Base-by-base conservation (phyloP, 2,329 filamentous ascomycete genomes). In the Ceratocystiopsis brevicomis region DNA sequence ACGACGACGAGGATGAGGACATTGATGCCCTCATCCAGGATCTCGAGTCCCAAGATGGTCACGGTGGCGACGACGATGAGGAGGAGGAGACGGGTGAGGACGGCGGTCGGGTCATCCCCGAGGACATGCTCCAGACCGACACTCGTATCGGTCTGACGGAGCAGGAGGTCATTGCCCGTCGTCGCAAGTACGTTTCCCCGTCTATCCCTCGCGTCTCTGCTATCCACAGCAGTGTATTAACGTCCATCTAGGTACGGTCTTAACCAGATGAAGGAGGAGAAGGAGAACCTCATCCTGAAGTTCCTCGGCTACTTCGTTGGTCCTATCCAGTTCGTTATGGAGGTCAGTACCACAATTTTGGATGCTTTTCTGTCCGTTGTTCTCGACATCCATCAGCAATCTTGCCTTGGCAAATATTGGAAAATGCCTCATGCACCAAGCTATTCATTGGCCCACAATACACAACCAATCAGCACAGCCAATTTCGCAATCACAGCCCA, bases 261-360 rank as follows among this genome's bases (percentile, higher is more conserved):
- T 57, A 93, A 94, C 60, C 77, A 84, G 60, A 85, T 93, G 81
- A 53, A 82, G 63, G 83, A 92, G 64, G 81, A 88, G 66, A 86
- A 85, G 64, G 80, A 86, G 63, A 92, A 87, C 56, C 56, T 86
- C 46, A 62, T 87, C 48, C 69, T 90, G 55, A 90, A 92, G 68
- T 92, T 93, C 62, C 61, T 76, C 55, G 69, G 71, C 53, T 90
- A 82, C 66, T 92, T 92, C 60, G 67, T 90, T 44, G 86, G 86
- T 51, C 86, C 86, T 19, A 88, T 93, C 52, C 85, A 92, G 60
- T 88, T 88, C 62, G 85, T 93, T 58, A 93, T 93, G 85, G 82
- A 88, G 76, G 80, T 79, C 60, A 57, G 73, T 33, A 17, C 36
- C 39, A 35, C 18, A 40, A n/a, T 21, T 34, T 11, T 14, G 4